These are phyloP conservation scores for Sistotremastrum niveocremeum DNA, from an alignment of 768 basidiomycete genomes.

Conservation along the genomic window DNA sequence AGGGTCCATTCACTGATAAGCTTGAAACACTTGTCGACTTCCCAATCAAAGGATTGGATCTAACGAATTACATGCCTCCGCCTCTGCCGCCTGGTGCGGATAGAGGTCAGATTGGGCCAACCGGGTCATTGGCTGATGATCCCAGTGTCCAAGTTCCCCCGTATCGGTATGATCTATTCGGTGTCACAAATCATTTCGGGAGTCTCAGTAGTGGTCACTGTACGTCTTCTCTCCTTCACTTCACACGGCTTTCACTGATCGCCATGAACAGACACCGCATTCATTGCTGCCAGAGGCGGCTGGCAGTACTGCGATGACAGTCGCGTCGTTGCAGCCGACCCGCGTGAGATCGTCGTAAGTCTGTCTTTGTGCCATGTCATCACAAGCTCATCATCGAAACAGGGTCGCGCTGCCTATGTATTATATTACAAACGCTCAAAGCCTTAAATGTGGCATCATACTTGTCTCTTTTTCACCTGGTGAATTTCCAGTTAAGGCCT, in stretches of 20 bases:
- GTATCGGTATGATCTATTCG: conserved; percentile 89
- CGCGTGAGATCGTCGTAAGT: conserved; percentile 75
- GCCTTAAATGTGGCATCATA: neutral
- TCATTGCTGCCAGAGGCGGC: conserved; percentile 69
- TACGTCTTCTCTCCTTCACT: conserved; percentile 28
- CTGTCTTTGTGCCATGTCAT: neutral
- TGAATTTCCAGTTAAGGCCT: too few species aligned
- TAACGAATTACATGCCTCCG: conserved; percentile 77
- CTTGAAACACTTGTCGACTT: conserved; percentile 92
- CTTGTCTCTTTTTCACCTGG: too few species aligned
- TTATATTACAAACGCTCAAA: conserved; percentile 58
- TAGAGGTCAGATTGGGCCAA: conserved; percentile 22
- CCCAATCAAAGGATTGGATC: conserved; percentile 46
- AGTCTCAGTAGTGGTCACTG: conserved; percentile 93
- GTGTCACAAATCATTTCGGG: conserved; percentile 92
- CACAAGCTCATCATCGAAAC: conserved; percentile 13
- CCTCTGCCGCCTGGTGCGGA: conserved; percentile 55
- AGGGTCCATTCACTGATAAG: conserved; percentile 90
- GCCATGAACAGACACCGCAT: conserved; percentile 66
- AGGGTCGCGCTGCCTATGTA: conserved; percentile 62
- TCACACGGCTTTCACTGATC: neutral
- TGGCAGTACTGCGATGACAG: conserved; percentile 96
- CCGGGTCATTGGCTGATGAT: conserved; percentile 39
- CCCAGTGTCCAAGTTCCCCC: conserved; percentile 76
- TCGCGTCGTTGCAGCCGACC: conserved; percentile 57